Conservation (phyloP, 495 filamentous ascomycete genomes). For the Jackrogersella minutella region DNA sequence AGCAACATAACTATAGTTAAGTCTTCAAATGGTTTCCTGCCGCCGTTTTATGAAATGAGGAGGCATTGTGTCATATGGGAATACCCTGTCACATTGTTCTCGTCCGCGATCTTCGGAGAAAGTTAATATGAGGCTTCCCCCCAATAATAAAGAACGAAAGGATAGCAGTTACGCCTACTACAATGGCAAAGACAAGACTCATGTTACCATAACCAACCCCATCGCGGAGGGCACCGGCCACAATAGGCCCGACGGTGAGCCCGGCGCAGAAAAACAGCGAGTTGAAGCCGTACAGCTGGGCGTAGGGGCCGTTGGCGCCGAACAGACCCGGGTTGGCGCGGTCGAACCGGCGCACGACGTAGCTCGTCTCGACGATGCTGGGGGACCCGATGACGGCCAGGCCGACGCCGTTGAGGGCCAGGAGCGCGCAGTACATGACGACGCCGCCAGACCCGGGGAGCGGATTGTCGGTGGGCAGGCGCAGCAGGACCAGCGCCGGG, state of each 20-base stretch:
- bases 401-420: constrained; percentile 60
- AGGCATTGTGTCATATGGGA: background rate
- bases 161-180: constrained; percentile 54
- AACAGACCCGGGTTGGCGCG: constrained; percentile 50
- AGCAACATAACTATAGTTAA: no score
- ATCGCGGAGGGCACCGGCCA: constrained; percentile 58
- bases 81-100: background rate
- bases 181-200: constrained; percentile 59
- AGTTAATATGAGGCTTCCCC: constrained; percentile 44
- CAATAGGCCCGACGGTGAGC: constrained; percentile 60
- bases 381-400: constrained; percentile 59
- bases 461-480: constrained; percentile 52
- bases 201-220: constrained; percentile 65
- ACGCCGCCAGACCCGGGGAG: constrained; percentile 48
- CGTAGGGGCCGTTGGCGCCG: constrained; percentile 59
- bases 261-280: constrained; percentile 61
- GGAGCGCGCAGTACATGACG: constrained; percentile 51
- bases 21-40: no score
- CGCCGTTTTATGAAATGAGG: no score
- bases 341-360: constrained; percentile 46
- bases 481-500: constrained; percentile 60
- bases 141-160: constrained; percentile 59
- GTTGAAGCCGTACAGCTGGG: constrained; percentile 65
- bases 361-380: constrained; percentile 39
- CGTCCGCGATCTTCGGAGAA: background rate